Base-by-base conservation (phyloP, 345 rosid species). In the Eucalyptus marginata region DNA sequence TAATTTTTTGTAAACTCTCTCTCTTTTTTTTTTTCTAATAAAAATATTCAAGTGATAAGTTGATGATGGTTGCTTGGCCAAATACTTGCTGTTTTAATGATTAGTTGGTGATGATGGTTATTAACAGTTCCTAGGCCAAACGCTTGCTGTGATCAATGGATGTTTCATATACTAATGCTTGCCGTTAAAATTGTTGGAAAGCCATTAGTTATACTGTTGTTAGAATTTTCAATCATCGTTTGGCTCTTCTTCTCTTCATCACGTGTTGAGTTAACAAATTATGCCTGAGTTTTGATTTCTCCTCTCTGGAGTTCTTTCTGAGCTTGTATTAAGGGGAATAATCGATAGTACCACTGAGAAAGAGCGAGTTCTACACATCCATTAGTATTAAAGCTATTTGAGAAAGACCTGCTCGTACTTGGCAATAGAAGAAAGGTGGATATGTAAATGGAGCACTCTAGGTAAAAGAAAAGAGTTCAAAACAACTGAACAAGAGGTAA, bases 141-240 rank as follows among this genome's bases (percentile, higher is more conserved):
- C 88, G 91, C 15, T 92, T 95, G 59, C 96, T 96, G 1, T 92
- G 93, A 93, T 51, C 94, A 31, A 86, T 95, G 87, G 62, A 56
- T 4, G 29, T 24, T 56, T 56, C 62, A 56, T 0, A 24, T 22
- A 22, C 62, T 56, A 56, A 8, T 56, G 29, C 62, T 56, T 22
- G 62, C 62, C 24, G 58, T 9, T 56, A 56, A 29, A 56, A 56
- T 24, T 56, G 62, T 56, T 56, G 62, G 62, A 56, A 56, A 56
- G 62, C 62, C 62, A 22, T 56, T 10, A 56, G 62, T 22, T 56
- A 56, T 24, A 56, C 62, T 56, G 62, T 56, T 56, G 62, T 56
- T 56, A 24, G 27, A 24, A 56, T 56, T 56, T 24, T 56, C 62
- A 0, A 56, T 56, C 29, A 56, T 56, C 12, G 13, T 22, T 4